Conservation (phyloP, 148 eudicot genomes). For the Rhododendron griersonianum region DNA sequence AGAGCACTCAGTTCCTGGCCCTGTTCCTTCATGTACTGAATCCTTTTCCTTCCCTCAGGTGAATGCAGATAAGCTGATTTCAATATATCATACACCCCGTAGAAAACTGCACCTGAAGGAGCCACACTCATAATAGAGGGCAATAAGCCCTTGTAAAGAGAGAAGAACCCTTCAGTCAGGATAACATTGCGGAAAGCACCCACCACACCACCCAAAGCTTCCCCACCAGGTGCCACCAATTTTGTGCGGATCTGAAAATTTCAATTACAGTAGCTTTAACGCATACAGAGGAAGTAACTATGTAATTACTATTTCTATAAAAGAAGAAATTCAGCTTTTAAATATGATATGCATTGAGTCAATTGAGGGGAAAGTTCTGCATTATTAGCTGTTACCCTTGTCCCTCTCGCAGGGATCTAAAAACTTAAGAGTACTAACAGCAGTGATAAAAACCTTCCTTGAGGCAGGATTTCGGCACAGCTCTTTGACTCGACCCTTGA, state of each 20-base stretch:
- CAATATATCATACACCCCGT: conserved; percentile 59
- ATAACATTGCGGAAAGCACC: conserved; percentile 62
- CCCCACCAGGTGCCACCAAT: conserved; percentile 68
- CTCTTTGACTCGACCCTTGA: background rate
- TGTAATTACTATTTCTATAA: background rate
- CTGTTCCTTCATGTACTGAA: conserved; percentile 42
- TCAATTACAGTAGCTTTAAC: background rate
- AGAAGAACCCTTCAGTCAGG: conserved; percentile 56
- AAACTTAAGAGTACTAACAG: background rate
- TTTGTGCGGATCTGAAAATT: conserved; percentile 53
- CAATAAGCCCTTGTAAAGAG: conserved; percentile 64
- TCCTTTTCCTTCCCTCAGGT: conserved; percentile 52
- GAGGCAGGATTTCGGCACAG: background rate
- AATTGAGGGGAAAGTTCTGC: background rate
- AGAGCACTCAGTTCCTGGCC: conserved; percentile 49
- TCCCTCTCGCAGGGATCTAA: background rate
- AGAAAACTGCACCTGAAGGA: conserved; percentile 67
- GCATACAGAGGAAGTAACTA: background rate
- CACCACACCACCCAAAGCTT: conserved; percentile 55
- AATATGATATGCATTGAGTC: background rate
- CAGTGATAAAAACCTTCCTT: background rate
- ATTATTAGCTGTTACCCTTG: background rate
- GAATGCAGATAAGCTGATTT: conserved; percentile 55
- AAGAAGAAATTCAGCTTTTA: background rate
- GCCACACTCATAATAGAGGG: conserved; percentile 67